A percentile compares a stretch with the other conserved stretches of the same genome.
Evolutionary conservation across 116 monocot species (phyloP).

Genomic region (Zostera marina): DNA sequence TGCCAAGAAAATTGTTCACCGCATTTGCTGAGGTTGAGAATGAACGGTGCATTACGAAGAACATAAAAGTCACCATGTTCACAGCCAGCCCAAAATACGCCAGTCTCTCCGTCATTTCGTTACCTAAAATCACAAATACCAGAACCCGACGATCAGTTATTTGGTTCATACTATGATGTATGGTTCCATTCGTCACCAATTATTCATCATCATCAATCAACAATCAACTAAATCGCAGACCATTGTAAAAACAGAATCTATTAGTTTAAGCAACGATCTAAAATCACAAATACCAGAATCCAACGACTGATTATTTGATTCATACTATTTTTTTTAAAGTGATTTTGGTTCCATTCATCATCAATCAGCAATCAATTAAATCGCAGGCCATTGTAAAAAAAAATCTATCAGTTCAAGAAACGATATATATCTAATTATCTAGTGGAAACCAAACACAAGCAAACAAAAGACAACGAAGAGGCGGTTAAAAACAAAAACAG

Average conservation of each 20-base stretch:
- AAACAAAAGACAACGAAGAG: background rate
- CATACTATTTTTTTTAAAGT: no score
- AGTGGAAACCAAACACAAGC: background rate
- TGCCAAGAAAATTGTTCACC: constrained; percentile 79
- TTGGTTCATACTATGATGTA: background rate
- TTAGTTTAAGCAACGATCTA: no score
- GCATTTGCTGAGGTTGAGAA: constrained; percentile 63
- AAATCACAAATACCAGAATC: background rate
- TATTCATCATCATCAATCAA: no score
- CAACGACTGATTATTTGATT: background rate
- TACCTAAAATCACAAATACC: constrained; percentile 26
- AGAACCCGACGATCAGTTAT: background rate
- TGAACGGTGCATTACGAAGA: constrained; percentile 70
- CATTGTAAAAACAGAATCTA: no score
- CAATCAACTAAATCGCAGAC: no score
- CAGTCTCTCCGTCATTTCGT: constrained; percentile 95
- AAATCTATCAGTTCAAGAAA: no score
- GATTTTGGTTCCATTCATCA: no score
- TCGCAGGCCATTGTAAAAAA: no score
- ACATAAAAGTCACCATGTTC: constrained; percentile 88
- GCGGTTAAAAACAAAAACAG: background rate
- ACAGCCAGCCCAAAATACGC: constrained; percentile 89
- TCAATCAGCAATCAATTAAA: no score
- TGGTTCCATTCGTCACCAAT: no score
- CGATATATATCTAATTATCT: background rate